Evolutionary conservation across 768 basidiomycete species (phyloP).

Genomic region (Leucogyrophana mollusca): DNA sequence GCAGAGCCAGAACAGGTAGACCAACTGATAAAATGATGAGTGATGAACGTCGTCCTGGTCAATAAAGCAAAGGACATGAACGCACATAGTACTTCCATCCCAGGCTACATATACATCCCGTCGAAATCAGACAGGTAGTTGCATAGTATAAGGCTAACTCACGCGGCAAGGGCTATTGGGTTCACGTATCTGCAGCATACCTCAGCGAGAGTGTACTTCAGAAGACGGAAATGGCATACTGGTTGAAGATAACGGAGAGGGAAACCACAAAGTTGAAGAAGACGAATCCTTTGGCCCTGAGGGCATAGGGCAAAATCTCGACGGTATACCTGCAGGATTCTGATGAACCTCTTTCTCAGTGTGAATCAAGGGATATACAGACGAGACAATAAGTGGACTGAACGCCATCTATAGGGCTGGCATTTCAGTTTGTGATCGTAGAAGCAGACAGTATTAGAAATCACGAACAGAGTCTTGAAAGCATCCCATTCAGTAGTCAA

Average conservation of each 20-base stretch:
- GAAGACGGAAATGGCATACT: constrained; percentile 20
- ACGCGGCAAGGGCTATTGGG: constrained; percentile 26
- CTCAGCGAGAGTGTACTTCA: constrained; percentile 24
- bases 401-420: constrained; percentile 56
- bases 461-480: background rate
- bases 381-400: constrained; percentile 71
- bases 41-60: background rate
- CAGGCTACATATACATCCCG: constrained; percentile 17
- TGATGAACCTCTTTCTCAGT: background rate
- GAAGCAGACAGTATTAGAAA: background rate
- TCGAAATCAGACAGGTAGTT: background rate
- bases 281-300: constrained; percentile 48
- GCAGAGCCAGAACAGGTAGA: constrained; percentile 35
- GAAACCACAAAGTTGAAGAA: constrained; percentile 46
- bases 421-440: background rate
- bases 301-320: constrained; percentile 49
- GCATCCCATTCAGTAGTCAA: background rate
- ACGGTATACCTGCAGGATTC: constrained; percentile 35
- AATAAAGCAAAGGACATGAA: background rate
- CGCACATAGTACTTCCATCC: constrained; percentile 44
- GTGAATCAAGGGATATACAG: background rate
- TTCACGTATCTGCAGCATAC: constrained; percentile 22
- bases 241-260: constrained; percentile 48
- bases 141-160: constrained; percentile 1
- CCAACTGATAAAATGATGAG: constrained; percentile 17